Percentiles rank a stretch among this genome's conserved stretches.
phyloP scores from a whole-genome alignment of 2,329 filamentous ascomycete genomes.

The Xylariaceae sp. region DNA sequence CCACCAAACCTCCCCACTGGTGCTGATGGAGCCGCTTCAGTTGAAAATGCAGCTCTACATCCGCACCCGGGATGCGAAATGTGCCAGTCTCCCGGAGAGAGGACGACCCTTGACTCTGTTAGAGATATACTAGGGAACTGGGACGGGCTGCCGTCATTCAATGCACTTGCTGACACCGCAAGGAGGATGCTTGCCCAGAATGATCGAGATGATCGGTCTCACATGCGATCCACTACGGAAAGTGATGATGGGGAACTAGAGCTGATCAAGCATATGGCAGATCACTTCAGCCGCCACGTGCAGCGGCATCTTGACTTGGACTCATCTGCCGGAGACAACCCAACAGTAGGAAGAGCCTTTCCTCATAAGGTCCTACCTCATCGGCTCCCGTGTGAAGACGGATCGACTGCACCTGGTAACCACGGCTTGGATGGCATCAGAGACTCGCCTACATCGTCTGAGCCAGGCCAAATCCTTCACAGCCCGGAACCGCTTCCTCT shows the following conservation, averaged over 20 bases:
- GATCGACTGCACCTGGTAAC: slow-evolving; percentile 1
- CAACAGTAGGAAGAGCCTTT: background rate
- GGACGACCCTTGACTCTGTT: slow-evolving; percentile 9
- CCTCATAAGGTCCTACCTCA: background rate
- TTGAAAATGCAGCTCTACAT: slow-evolving; percentile 1
- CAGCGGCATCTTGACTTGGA: slow-evolving; percentile 17
- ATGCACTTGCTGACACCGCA: slow-evolving; percentile 15
- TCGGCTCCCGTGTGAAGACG: background rate
- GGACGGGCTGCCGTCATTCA: slow-evolving; percentile 25
- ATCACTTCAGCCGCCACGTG: slow-evolving; percentile 28
- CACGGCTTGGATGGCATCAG: slow-evolving; percentile 33
- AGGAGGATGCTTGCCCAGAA: slow-evolving; percentile 14
- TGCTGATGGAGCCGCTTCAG: background rate
- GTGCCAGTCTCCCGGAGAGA: slow-evolving; percentile 19
- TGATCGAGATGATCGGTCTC: background rate
- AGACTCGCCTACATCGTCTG: slow-evolving; percentile 27
- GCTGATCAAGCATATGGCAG: slow-evolving; percentile 23
- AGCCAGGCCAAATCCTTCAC: slow-evolving; percentile 7
- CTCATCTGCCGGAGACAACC: background rate
- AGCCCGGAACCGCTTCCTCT: slow-evolving; percentile 6
- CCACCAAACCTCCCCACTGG: slow-evolving; percentile 10
- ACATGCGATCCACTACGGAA: background rate
- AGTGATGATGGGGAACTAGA: slow-evolving; percentile 12
- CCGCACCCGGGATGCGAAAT: slow-evolving; percentile 25
- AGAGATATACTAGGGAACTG: slow-evolving; percentile 7